These are phyloP conservation scores for Elongisporangium undulatum DNA, from an alignment of 352 stramenopile genomes.

Conservation along the genomic window DNA sequence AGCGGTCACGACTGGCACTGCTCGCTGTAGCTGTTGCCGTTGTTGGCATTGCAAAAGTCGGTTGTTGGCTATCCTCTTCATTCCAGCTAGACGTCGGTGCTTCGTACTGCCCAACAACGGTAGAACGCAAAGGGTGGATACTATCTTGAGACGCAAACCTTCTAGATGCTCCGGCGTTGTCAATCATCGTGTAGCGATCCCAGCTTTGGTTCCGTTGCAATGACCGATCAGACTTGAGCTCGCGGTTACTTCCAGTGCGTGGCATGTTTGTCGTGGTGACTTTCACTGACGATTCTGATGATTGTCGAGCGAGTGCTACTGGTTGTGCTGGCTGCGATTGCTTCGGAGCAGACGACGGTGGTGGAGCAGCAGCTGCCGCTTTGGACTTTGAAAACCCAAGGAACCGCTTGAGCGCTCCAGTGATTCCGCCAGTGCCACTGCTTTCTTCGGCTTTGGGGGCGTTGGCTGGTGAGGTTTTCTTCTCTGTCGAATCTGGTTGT, in stretches of 20 bases:
- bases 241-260: slow-evolving; percentile 7
- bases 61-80: neutral
- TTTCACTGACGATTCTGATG: neutral
- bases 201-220: neutral
- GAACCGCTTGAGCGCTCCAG: slow-evolving; percentile 57
- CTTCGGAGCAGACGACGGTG: neutral
- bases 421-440: slow-evolving; percentile 25
- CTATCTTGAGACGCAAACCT: neutral
- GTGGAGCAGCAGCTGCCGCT: neutral
- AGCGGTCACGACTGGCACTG: neutral
- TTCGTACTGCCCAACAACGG: neutral
- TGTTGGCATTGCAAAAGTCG: neutral
- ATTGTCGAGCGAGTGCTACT: neutral
- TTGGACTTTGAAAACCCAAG: slow-evolving; percentile 48
- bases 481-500: slow-evolving; percentile 5
- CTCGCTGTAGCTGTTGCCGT: neutral
- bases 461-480: slow-evolving; percentile 6
- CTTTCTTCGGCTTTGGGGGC: slow-evolving; percentile 1
- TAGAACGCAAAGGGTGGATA: neutral
- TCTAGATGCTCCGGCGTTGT: slow-evolving; percentile 1
- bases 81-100: neutral
- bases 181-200: slow-evolving; percentile 20
- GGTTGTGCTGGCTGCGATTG: neutral
- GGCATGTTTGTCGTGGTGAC: neutral
- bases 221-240: neutral